phyloP scores from a whole-genome alignment of 805 yeast genomes.

The Zygosaccharomyces pseudorouxii region DNA sequence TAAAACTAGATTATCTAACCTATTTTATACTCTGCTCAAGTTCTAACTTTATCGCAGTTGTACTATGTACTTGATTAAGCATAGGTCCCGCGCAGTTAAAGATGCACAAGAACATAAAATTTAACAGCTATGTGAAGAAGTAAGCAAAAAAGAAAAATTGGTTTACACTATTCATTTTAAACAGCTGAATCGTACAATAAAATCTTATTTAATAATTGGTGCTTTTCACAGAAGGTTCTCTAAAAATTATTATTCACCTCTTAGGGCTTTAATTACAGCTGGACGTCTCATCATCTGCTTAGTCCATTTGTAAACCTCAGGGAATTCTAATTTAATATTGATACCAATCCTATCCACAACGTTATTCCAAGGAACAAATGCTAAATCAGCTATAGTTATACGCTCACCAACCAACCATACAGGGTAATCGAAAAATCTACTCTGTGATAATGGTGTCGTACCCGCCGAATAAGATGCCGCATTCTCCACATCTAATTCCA shows the following conservation, averaged over 20 bases:
- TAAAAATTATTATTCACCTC: constrained; percentile 49
- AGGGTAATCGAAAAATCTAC: constrained; percentile 85
- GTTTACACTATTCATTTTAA: background rate
- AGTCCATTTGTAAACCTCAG: constrained; percentile 96
- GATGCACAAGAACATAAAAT: background rate
- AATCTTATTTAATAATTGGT: background rate
- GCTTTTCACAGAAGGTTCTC: background rate
- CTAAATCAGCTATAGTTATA: constrained; percentile 80
- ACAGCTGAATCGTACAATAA: background rate
- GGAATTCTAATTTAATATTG: constrained; percentile 79
- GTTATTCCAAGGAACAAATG: constrained; percentile 96
- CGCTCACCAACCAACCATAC: constrained; percentile 92
- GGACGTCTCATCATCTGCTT: constrained; percentile 93
- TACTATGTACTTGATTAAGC: background rate
- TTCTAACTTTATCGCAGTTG: background rate
- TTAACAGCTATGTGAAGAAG: background rate
- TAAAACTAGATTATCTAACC: background rate
- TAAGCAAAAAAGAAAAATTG: background rate
- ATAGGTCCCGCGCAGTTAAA: background rate
- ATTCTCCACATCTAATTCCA: constrained; percentile 84
- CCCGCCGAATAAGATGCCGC: constrained; percentile 86
- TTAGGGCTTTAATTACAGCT: constrained; percentile 79
- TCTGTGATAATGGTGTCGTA: constrained; percentile 78
- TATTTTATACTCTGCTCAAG: background rate
- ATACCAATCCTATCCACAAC: constrained; percentile 92